Evolutionary conservation across 805 yeast species (phyloP).

Genomic region (Sugiyamaella lignohabitans): DNA sequence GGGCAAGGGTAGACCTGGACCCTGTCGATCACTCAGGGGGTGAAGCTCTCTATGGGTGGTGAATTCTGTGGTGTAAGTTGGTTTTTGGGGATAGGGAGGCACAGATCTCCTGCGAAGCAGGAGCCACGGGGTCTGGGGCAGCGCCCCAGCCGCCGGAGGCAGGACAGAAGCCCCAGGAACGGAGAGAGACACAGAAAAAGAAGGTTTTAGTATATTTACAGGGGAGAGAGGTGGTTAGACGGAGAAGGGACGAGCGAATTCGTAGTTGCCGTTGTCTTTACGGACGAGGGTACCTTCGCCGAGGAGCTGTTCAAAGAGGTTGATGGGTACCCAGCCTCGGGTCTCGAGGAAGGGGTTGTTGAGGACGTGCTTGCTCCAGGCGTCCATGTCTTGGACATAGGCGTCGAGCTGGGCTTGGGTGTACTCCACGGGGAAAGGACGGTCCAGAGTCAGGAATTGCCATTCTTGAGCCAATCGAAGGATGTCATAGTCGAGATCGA

Average conservation of each 20-base stretch:
- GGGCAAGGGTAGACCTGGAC: too few relatives aligned
- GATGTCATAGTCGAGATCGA: slow-evolving; percentile 30
- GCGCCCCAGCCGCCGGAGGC: neutral
- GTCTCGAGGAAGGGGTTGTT: slow-evolving; percentile 82
- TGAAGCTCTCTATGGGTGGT: too few relatives aligned
- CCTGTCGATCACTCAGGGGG: neutral
- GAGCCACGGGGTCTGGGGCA: neutral
- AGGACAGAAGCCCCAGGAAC: too few relatives aligned
- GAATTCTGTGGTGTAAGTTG: too few relatives aligned
- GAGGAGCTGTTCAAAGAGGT: slow-evolving; percentile 68
- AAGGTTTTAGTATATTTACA: neutral
- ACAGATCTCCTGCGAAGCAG: neutral
- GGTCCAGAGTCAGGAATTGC: slow-evolving; percentile 21
- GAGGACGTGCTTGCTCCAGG: slow-evolving; percentile 61
- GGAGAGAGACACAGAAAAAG: too few relatives aligned
- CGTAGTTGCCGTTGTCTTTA: slow-evolving; percentile 52
- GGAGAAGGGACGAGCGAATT: slow-evolving; percentile 19
- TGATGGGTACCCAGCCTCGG: slow-evolving; percentile 94
- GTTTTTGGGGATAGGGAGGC: too few relatives aligned
- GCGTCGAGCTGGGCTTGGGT: slow-evolving; percentile 52
- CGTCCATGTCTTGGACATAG: slow-evolving; percentile 52
- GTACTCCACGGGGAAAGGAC: slow-evolving; percentile 52
- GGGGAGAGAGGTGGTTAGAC: neutral
- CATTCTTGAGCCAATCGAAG: slow-evolving; percentile 27
- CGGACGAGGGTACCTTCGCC: slow-evolving; percentile 63